phyloP scores from a whole-genome alignment of 2,329 filamentous ascomycete species.

The Rhynchosporium secalis region DNA sequence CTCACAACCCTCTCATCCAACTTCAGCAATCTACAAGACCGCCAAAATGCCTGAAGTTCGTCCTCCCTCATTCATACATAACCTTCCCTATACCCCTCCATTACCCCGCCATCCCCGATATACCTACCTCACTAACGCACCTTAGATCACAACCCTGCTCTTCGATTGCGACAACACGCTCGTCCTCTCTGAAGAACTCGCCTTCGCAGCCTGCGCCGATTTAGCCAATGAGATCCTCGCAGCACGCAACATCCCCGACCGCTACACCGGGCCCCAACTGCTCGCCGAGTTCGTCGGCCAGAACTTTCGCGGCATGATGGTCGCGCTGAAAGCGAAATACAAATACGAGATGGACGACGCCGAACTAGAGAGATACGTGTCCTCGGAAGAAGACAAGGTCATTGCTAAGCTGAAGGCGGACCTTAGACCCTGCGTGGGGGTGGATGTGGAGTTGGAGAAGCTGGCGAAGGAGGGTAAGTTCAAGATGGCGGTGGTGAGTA shows the following conservation, averaged over 20 bases:
- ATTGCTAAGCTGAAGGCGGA: conserved; percentile 74
- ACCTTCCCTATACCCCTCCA: neutral
- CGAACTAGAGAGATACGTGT: conserved; percentile 74
- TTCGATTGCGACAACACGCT: conserved; percentile 90
- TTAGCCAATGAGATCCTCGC: conserved; percentile 84
- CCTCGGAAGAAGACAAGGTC: conserved; percentile 77
- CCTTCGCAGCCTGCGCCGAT: conserved; percentile 87
- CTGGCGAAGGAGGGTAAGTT: conserved; percentile 64
- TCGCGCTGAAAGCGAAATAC: conserved; percentile 72
- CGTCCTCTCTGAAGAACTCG: conserved; percentile 85
- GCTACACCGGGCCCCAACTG: conserved; percentile 76
- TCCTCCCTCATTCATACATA: neutral
- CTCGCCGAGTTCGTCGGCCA: conserved; percentile 88
- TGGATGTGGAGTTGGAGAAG: conserved; percentile 65
- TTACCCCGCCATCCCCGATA: conserved; percentile 5
- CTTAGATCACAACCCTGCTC: conserved; percentile 68
- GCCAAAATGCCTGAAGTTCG: conserved; percentile 22
- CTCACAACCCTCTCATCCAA: neutral
- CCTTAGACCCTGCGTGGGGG: conserved; percentile 67
- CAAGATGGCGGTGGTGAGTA: conserved; percentile 76
- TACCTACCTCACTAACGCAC: neutral
- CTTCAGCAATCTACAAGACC: neutral
- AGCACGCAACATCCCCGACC: conserved; percentile 59
- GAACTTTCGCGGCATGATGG: conserved; percentile 92
- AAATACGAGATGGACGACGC: conserved; percentile 66